phyloP scores from a whole-genome alignment of 306 rosid genomes.

The Abrus pulchellus region DNA sequence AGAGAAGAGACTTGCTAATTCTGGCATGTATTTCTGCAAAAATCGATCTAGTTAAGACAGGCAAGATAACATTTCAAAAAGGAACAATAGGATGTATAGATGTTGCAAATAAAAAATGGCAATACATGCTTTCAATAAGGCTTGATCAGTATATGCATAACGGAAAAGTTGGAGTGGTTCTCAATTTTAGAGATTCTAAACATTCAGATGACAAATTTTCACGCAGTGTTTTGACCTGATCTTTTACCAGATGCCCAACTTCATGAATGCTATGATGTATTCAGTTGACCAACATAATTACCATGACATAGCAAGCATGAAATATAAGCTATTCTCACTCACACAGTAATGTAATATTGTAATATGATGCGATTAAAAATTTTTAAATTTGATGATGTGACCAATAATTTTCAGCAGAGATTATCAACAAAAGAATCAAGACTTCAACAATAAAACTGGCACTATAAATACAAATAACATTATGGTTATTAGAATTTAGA shows the following conservation, averaged over 20 bases:
- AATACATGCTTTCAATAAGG: not conserved
- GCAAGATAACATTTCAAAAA: constrained; percentile 33
- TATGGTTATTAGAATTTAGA: not conserved
- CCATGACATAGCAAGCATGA: constrained; percentile 4
- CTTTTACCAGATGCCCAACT: constrained; percentile 24
- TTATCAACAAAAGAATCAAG: constrained; percentile 13
- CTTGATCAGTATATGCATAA: constrained; percentile 7
- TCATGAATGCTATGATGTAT: not conserved
- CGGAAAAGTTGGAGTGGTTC: not conserved
- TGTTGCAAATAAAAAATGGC: constrained; percentile 26
- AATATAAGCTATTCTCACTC: not conserved
- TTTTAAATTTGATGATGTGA: not conserved
- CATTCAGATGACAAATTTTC: constrained; percentile 6
- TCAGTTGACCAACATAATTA: constrained; percentile 6
- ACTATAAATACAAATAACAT: constrained; percentile 12
- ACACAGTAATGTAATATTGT: not conserved
- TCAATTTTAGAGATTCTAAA: constrained; percentile 14
- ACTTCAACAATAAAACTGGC: not conserved
- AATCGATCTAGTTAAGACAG: constrained; percentile 13
- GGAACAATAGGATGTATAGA: constrained; percentile 21
- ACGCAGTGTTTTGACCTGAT: not conserved
- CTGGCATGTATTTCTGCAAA: constrained; percentile 97
- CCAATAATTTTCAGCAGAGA: constrained; percentile 12
- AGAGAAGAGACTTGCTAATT: constrained; percentile 86
- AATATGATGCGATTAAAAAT: not conserved